Percentiles rank a stretch among this genome's conserved stretches.
Evolutionary conservation across 2,329 filamentous ascomycete species (phyloP).

Genomic region (Sarocladium oryzae): DNA sequence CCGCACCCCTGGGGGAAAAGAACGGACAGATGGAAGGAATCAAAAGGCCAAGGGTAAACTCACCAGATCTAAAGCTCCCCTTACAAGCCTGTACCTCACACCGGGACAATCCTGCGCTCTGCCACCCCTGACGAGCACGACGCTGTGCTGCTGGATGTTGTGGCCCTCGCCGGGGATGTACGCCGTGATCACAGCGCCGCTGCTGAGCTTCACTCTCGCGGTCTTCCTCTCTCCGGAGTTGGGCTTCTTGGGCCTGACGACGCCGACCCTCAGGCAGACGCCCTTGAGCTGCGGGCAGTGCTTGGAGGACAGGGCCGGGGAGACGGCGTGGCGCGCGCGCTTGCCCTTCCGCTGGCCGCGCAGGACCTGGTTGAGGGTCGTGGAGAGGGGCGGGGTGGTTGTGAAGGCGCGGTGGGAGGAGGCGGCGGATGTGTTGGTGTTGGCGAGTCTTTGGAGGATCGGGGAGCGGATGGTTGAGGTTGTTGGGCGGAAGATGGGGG

Average conservation of each 20-base stretch:
- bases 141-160: constrained; percentile 98
- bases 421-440: no score
- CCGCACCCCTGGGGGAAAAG: no score
- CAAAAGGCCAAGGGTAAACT: constrained; percentile 28
- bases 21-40: constrained; percentile 4
- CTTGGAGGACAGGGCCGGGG: constrained; percentile 68
- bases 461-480: constrained; percentile 20
- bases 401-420: constrained; percentile 41
- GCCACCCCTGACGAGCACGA: constrained; percentile 91
- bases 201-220: constrained; percentile 82
- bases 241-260: constrained; percentile 95
- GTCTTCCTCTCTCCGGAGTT: constrained; percentile 97
- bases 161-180: constrained; percentile 98
- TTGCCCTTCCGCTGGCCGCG: constrained; percentile 73
- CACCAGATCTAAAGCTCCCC: constrained; percentile 90
- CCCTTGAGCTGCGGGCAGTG: constrained; percentile 82
- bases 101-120: constrained; percentile 95
- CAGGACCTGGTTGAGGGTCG: constrained; percentile 69
- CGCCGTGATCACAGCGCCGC: constrained; percentile 78
- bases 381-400: constrained; percentile 47
- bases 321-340: constrained; percentile 76
- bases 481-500: constrained; percentile 13
- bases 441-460: constrained; percentile 14
- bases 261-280: constrained; percentile 89
- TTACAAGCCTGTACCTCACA: constrained; percentile 90